Evolutionary conservation across 257 asterid genomes (phyloP), one percentile per base, ranked within the genome.

Genomic region (Rauvolfia tetraphylla): DNA sequence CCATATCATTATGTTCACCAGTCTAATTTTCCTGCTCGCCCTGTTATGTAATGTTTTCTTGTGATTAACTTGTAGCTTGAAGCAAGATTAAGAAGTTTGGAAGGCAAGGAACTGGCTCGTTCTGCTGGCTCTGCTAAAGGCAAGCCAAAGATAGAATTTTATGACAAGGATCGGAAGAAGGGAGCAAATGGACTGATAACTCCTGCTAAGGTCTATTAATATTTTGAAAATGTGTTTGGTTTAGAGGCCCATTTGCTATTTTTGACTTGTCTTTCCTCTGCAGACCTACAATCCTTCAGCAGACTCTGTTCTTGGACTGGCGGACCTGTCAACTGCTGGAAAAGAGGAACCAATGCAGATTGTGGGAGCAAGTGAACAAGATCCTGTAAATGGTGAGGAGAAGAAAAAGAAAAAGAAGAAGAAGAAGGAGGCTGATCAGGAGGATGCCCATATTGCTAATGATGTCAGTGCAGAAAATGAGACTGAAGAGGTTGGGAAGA

Each of bases 121-220:
- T 87, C 93, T 72, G 97, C 94, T 86, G 96, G 97, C 14, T 92
- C 97, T 41, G 89, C 80, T 18, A 92, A 92, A 85, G 97, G 97
- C 80, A 91, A 92, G 75, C 97, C 97, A 2, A 91, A 86, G 84
- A 91, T 91, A 36, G 98, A 93, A 87, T 71, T 85, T 76, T 93
- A 91, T 73, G 92, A 89, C 87, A 92, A 91, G 87, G 97, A 92
- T 62, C 80, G 83, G n/a, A 92, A 90, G 86, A 89, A 89, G 73
- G 97, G 94, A 48, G 78, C 89, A 12, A 95, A 90, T 51, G 98
- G 90, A 68, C 46, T 93, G 87, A 89, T 86, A 29, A 87, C 94
- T 23, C 90, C 92, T 29, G 97, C 90, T 62, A 90, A 88, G 94
- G 96, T 90, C 61, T 73, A 78, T 29, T 22, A 51, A 71, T 44